Base-by-base conservation (phyloP, 1,284 basidiomycete genomes). In the Ganoderma leucocontextum region DNA sequence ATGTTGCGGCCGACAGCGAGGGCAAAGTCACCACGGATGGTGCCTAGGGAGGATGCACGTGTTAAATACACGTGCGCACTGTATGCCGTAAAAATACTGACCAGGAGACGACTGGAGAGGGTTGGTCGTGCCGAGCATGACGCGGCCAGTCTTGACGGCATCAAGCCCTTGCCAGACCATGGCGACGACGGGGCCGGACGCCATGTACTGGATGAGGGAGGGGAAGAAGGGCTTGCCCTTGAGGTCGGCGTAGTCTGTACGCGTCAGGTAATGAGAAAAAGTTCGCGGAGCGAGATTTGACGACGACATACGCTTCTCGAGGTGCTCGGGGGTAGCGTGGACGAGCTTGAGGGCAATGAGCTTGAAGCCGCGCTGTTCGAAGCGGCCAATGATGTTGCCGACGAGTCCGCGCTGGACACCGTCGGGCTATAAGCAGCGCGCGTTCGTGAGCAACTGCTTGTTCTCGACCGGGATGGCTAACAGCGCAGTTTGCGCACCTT, bases 81-180 rank as follows among this genome's bases (percentile, higher is more conserved):
- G 29, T n/a, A 29, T 36, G 33, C 53, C 58, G 58, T 60, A 42
- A 47, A 62, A 71, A 64, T 71, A 79, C 81, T 66, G 72, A 92
- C 96, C 96, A 74, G 95, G 89, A 72, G 89, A 85, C 72, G 97
- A 98, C 63, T 88, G 89, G 72, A 99, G 90, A 70, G 97, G 98
- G 91, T 99, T 98, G 80, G 98, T 99, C 61, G 96, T 92, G 80
- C 97, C 96, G 77, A 99, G 94, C 91, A 99, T 96, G 81, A 82
- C 88, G 84, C 96, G 95, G 76, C 96, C 96, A 72, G 94, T 96
- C 89, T 97, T 97, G 86, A 98, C 96, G 75, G 95, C 95, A 80
- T 98, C 95, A 78, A 97, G 91, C 76, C 97, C 97, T 85, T 98
- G 89, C 90, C 96, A 98, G 78, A 97, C 97, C 91, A 98, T 98